phyloP scores from a whole-genome alignment of 1,284 basidiomycete species.

The Salmacisia buchloeana region DNA sequence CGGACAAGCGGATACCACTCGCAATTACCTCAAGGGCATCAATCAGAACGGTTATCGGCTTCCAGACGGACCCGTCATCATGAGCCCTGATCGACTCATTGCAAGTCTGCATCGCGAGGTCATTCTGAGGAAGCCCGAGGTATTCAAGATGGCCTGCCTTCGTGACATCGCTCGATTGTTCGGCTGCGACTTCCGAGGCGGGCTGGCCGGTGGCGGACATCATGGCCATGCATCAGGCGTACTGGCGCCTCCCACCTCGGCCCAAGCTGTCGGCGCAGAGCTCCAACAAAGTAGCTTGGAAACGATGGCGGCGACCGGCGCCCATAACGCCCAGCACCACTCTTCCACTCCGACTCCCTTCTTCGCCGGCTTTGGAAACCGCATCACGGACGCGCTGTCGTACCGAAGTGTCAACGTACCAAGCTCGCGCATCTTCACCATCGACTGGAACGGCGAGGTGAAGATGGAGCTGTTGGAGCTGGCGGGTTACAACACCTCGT shows the following conservation, averaged over 20 bases:
- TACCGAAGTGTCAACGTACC: constrained; percentile 94
- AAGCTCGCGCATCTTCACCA: constrained; percentile 92
- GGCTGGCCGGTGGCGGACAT: background rate
- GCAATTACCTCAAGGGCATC: constrained; percentile 90
- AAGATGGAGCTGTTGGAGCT: constrained; percentile 94
- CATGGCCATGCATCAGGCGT: background rate
- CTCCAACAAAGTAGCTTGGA: background rate
- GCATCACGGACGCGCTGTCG: constrained; percentile 94
- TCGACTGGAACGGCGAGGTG: constrained; percentile 89
- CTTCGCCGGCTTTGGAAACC: constrained; percentile 96
- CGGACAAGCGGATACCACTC: constrained; percentile 93
- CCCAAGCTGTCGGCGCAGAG: constrained; percentile 5
- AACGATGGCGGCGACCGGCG: background rate
- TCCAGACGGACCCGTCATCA: constrained; percentile 96
- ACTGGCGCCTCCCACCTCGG: background rate
- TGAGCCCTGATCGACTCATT: constrained; percentile 96
- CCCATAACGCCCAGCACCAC: background rate
- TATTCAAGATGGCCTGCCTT: constrained; percentile 99
- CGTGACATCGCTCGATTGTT: constrained; percentile 92
- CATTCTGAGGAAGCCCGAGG: constrained; percentile 76
- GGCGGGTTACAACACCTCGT: constrained; percentile 94
- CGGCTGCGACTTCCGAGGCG: constrained; percentile 55
- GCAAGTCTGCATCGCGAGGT: constrained; percentile 77
- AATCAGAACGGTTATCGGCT: constrained; percentile 92
- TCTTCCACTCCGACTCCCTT: constrained; percentile 60